A percentile compares a stretch with the other conserved stretches of the same genome.
These are phyloP conservation scores for Plasmodium knowlesi DNA, from an alignment of 169 alveolate species.

Conservation along the genomic window DNA sequence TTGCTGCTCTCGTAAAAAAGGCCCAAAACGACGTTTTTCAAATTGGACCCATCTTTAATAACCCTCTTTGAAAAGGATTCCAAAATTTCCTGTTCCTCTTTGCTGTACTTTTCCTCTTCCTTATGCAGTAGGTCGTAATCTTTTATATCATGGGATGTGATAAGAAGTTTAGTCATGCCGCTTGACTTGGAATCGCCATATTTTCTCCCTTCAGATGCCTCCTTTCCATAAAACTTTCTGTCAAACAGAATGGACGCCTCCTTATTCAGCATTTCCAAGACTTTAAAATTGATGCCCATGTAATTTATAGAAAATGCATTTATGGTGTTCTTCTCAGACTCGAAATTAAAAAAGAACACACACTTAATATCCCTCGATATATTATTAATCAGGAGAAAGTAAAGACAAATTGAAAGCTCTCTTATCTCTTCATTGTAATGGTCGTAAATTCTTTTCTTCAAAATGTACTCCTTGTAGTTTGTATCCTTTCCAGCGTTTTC, in stretches of 20 bases:
- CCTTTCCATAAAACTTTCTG: background rate
- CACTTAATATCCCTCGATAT: conserved; percentile 59
- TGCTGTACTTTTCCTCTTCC: conserved; percentile 10
- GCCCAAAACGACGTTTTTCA: conserved; percentile 37
- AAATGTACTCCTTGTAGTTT: conserved; percentile 78
- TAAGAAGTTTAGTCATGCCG: background rate
- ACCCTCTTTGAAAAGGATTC: background rate
- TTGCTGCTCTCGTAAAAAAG: conserved; percentile 20
- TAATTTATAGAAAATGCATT: conserved; percentile 68
- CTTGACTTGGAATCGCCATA: background rate
- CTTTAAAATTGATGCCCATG: conserved; percentile 37
- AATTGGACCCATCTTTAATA: background rate
- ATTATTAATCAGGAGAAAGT: conserved; percentile 64
- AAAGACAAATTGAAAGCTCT: conserved; percentile 45
- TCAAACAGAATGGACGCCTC: conserved; percentile 31
- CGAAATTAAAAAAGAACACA: conserved; percentile 55
- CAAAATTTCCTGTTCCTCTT: conserved; percentile 22
- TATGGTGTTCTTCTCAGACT: conserved; percentile 54
- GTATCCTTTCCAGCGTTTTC: conserved; percentile 35
- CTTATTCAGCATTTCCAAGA: conserved; percentile 22
- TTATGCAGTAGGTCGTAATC: conserved; percentile 47
- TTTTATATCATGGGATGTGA: conserved; percentile 18
- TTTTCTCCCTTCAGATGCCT: background rate
- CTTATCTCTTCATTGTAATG: conserved; percentile 66
- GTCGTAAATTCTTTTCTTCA: conserved; percentile 58